phyloP scores from a whole-genome alignment of 768 basidiomycete genomes.

The Phlebiopsis flavidoalba region DNA sequence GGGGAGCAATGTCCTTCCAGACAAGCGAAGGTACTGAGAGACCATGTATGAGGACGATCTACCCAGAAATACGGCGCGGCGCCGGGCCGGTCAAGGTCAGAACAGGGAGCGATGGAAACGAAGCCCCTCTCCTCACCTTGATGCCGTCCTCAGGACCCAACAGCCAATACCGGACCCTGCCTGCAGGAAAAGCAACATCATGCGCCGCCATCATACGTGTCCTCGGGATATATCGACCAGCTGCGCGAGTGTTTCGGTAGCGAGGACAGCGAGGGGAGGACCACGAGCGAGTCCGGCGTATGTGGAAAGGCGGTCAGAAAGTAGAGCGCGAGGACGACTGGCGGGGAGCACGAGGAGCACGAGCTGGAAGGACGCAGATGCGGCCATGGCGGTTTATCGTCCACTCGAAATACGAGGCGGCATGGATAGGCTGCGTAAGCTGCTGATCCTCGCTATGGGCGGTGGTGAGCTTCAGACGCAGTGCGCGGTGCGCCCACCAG shows the following conservation, averaged over 20 bases:
- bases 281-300: slow-evolving; percentile 42
- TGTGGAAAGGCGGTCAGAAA: slow-evolving; percentile 63
- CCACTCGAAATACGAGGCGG: neutral
- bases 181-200: slow-evolving; percentile 65
- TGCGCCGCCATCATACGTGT: slow-evolving; percentile 56
- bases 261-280: slow-evolving; percentile 57
- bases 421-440: neutral
- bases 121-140: slow-evolving; percentile 38
- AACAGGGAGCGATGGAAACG: neutral
- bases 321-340: slow-evolving; percentile 55
- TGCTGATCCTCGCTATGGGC: neutral
- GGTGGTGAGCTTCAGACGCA: neutral
- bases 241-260: slow-evolving; percentile 50
- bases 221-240: slow-evolving; percentile 71
- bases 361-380: slow-evolving; percentile 28
- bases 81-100: neutral
- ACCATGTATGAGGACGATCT: slow-evolving; percentile 78
- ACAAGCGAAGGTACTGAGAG: slow-evolving; percentile 72
- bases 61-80: neutral
- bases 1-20: slow-evolving; percentile 72
- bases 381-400: neutral
- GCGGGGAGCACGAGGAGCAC: slow-evolving; percentile 56
- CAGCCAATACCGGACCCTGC: slow-evolving; percentile 71
- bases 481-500: neutral
- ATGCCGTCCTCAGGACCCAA: slow-evolving; percentile 64